phyloP scores from a whole-genome alignment of 306 rosid genomes.

The Spatholobus suberectus region DNA sequence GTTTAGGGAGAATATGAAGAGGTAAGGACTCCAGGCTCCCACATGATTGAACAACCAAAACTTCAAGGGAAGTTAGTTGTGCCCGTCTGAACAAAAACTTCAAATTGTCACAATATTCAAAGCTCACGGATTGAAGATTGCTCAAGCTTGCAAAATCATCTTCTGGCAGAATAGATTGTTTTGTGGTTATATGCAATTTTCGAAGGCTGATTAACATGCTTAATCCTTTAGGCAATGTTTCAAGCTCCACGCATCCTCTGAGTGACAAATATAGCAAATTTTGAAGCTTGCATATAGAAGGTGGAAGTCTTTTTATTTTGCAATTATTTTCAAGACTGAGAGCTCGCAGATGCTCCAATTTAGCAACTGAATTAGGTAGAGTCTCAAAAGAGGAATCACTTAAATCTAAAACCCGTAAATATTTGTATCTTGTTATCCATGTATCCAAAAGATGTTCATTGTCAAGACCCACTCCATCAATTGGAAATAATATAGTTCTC shows the following conservation, averaged over 20 bases:
- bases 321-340: neutral
- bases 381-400: conserved; percentile 8
- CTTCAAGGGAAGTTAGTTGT: neutral
- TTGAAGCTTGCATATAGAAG: conserved; percentile 7
- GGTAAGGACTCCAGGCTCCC: neutral
- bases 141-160: neutral
- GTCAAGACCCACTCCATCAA: neutral
- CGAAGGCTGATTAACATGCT: conserved; percentile 20
- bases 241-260: conserved; percentile 12
- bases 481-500: conserved; percentile 7
- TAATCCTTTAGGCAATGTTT: conserved; percentile 20
- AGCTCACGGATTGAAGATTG: conserved; percentile 9
- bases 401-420: neutral
- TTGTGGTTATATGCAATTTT: conserved; percentile 9
- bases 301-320: conserved; percentile 10
- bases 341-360: neutral
- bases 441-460: neutral
- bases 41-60: neutral
- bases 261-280: conserved; percentile 14
- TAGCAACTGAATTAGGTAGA: neutral
- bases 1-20: neutral
- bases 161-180: neutral
- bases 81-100: neutral
- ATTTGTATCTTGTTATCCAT: conserved; percentile 13
- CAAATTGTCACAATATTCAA: neutral